phyloP scores from a whole-genome alignment of 192 early-diverging fungal genomes.

The Coemansia sp. region DNA sequence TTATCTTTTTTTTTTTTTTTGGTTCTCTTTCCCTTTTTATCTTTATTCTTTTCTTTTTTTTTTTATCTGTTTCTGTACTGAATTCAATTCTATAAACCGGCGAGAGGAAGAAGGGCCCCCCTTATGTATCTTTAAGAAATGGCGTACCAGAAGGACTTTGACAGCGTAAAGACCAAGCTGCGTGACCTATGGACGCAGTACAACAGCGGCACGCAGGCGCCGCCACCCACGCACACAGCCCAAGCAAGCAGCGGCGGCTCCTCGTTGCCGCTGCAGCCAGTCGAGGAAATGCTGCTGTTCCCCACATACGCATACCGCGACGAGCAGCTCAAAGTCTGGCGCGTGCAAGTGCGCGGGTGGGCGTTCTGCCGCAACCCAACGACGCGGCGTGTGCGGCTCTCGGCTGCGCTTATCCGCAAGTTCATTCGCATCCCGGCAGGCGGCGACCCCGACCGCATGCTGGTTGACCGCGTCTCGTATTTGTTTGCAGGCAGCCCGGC shows the following conservation, averaged over 20 bases:
- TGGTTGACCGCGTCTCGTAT: conserved; percentile 44
- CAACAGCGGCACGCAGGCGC: conserved; percentile 2
- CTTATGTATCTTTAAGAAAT: neutral
- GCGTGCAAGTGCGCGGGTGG: conserved; percentile 52
- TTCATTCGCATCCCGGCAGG: conserved; percentile 39
- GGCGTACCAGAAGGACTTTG: conserved; percentile 26
- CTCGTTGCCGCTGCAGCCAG: neutral
- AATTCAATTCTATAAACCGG: too few relatives aligned
- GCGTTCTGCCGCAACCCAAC: conserved; percentile 37
- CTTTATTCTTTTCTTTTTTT: too few relatives aligned
- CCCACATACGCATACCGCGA: conserved; percentile 50
- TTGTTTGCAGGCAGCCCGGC: conserved; percentile 39
- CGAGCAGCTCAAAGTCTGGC: conserved; percentile 50
- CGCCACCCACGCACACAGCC: neutral
- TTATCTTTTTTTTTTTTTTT: too few relatives aligned
- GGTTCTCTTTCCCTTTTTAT: too few relatives aligned
- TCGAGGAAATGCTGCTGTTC: conserved; percentile 49
- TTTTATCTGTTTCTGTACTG: too few relatives aligned
- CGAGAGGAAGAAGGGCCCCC: too few relatives aligned
- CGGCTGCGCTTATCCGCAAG: conserved; percentile 35
- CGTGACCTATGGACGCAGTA: conserved; percentile 41
- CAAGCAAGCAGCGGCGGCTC: neutral
- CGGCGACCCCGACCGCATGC: conserved; percentile 29
- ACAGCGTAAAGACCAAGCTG: conserved; percentile 35
- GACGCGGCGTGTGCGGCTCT: conserved; percentile 31